Evolutionary conservation across 208 protist species (phyloP).

Genomic region (Leishmania lainsoni): DNA sequence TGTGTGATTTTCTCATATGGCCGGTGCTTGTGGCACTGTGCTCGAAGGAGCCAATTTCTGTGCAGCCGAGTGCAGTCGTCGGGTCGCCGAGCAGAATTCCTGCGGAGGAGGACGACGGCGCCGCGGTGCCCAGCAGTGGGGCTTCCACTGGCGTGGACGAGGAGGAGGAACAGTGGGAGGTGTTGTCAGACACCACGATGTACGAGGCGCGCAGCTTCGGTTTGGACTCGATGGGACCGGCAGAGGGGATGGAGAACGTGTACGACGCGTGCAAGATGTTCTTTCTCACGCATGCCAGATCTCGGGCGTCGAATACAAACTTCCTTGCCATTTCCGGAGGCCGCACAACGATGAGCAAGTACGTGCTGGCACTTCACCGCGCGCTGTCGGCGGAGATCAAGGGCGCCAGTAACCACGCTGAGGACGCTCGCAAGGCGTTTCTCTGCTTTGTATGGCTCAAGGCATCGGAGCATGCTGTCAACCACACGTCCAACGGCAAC

Average conservation of each 20-base stretch:
- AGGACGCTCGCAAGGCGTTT: slow-evolving; percentile 45
- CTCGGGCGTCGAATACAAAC: slow-evolving; percentile 26
- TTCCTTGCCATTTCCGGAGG: slow-evolving; percentile 24
- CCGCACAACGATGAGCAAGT: slow-evolving; percentile 40
- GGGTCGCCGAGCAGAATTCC: not conserved
- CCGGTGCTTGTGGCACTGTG: slow-evolving; percentile 35
- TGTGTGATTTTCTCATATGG: slow-evolving; percentile 55
- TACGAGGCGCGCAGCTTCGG: slow-evolving; percentile 45
- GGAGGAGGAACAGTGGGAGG: slow-evolving; percentile 43
- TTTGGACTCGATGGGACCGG: slow-evolving; percentile 39
- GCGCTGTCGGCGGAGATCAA: slow-evolving; percentile 40
- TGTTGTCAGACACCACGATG: slow-evolving; percentile 24
- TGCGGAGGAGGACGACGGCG: not conserved
- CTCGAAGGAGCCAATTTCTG: slow-evolving; percentile 5
- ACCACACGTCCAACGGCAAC: slow-evolving; percentile 9
- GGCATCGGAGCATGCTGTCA: slow-evolving; percentile 42
- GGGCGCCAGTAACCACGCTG: slow-evolving; percentile 40
- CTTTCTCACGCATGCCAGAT: slow-evolving; percentile 43
- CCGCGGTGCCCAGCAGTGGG: not conserved
- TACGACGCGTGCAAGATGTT: slow-evolving; percentile 50
- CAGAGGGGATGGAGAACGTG: slow-evolving; percentile 41
- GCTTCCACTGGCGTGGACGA: slow-evolving; percentile 13
- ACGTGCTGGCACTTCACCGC: slow-evolving; percentile 63
- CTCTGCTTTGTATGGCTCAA: slow-evolving; percentile 66
- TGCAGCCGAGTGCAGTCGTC: not conserved